Conservation (phyloP, 73 alveolate species). For the Paramecium biaurelia region DNA sequence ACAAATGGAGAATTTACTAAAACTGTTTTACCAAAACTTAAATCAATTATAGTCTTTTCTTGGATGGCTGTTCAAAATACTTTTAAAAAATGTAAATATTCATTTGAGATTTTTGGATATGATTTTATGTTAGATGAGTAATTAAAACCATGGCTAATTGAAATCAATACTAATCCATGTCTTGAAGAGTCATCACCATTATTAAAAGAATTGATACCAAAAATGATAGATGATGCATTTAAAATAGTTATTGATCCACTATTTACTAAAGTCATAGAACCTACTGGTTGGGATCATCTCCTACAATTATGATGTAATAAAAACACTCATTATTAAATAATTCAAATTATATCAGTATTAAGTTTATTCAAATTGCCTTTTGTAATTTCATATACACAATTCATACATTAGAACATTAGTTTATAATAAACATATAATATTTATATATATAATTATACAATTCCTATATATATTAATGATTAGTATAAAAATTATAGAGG, state of each 20-base stretch:
- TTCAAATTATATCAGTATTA: background rate
- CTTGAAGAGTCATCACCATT: slow-evolving; percentile 84
- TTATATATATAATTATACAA: too few species aligned
- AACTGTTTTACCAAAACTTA: slow-evolving; percentile 68
- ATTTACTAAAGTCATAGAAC: background rate
- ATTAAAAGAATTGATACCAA: slow-evolving; percentile 82
- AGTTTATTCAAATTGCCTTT: background rate
- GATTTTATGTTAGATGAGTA: slow-evolving; percentile 92
- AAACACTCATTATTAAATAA: background rate
- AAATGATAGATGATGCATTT: slow-evolving; percentile 71
- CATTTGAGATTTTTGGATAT: slow-evolving; percentile 94
- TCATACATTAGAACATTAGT: too few species aligned
- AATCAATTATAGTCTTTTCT: slow-evolving; percentile 65
- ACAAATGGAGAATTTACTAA: slow-evolving; percentile 57
- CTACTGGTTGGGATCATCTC: slow-evolving; percentile 5
- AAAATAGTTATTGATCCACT: slow-evolving; percentile 51
- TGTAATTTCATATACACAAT: background rate
- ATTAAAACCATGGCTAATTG: slow-evolving; percentile 87
- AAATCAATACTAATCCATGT: slow-evolving; percentile 94
- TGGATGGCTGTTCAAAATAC: slow-evolving; percentile 61
- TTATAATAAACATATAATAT: too few species aligned
- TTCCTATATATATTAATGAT: too few species aligned
- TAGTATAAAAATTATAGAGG: too few species aligned
- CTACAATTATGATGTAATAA: background rate
- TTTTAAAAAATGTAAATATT: slow-evolving; percentile 71